Base-by-base conservation (phyloP, 208 protist species). In the Trypanosoma rangeli region DNA sequence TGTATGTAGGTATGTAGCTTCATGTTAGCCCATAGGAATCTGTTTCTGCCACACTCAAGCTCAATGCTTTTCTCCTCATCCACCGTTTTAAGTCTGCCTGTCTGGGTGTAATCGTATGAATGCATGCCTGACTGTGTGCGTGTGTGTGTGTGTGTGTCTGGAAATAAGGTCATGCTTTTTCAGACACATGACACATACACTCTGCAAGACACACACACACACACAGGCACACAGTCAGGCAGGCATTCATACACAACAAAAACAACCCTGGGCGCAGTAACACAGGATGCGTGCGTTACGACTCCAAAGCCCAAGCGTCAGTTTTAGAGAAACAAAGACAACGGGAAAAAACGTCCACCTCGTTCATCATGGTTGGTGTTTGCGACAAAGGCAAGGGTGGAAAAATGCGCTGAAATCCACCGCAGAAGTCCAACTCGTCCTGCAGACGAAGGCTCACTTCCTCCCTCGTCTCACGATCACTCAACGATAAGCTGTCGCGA, bases 391-490 rank as follows among this genome's bases (percentile, higher is more conserved):
- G 59, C 28, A 85, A 37, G 3, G 84, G 84, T 26, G 92, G 92
- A 63, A 93, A 96, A 12, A 96, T 89, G 44, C 88, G 86, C 29
- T 85, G 76, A 54, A 96, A 96, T 0, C 92, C 92, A 8, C 92
- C 74, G 10, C 80, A 78, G 65, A 88, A 90, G 24, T 57, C 44
- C 5, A 85, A 63, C 55, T 94, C 89, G 54, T 96, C 92, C 59
- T 82, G 64, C 39, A 96, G 63, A 15, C 75, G 72, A 28, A 78
- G 63, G 46, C 56, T 46, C 29, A 93, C 31, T n/a, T 96, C 88
- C 28, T 84, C 73, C 31, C 60, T 72, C 18, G 56, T 39, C 37
- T 88, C 79, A 31, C 8, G 8, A 18, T 72, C 53, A 9, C 60
- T 56, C 28, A 82, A n/a, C n/a, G n/a, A 46, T 20, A 7, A 2